Percentiles rank a stretch among this genome's conserved stretches.
Evolutionary conservation across 1,284 basidiomycete genomes (phyloP).

Genomic region (Mycena sp.): DNA sequence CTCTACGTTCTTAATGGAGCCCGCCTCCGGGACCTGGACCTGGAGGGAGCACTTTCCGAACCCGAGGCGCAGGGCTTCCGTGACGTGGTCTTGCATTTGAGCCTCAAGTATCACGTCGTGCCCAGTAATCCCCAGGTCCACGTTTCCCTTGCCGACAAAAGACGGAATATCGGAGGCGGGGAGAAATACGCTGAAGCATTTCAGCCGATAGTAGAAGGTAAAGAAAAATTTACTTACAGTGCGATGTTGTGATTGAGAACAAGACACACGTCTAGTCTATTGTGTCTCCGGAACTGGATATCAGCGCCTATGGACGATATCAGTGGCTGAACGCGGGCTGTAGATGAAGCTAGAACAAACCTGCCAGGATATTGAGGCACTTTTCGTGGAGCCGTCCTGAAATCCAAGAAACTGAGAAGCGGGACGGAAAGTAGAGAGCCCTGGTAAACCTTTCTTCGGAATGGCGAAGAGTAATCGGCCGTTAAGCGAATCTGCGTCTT

Average conservation of each 20-base stretch:
- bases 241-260: slow-evolving; percentile 95
- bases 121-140: slow-evolving; percentile 93
- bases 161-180: slow-evolving; percentile 98
- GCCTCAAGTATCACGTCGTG: slow-evolving; percentile 98
- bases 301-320: slow-evolving; percentile 77
- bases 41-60: slow-evolving; percentile 97
- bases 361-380: slow-evolving; percentile 86
- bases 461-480: slow-evolving; percentile 92
- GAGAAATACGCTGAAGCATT: slow-evolving; percentile 84
- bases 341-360: slow-evolving; percentile 57
- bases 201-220: slow-evolving; percentile 68
- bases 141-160: slow-evolving; percentile 97
- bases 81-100: slow-evolving; percentile 79
- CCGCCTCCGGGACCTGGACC: slow-evolving; percentile 91
- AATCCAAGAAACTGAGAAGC: slow-evolving; percentile 56
- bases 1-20: slow-evolving; percentile 76
- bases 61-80: slow-evolving; percentile 85
- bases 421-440: not conserved
- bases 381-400: slow-evolving; percentile 95
- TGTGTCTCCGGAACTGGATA: slow-evolving; percentile 92
- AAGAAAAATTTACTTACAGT: slow-evolving; percentile 59
- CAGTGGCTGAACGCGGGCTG: slow-evolving; percentile 13
- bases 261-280: slow-evolving; percentile 92
- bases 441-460: slow-evolving; percentile 90
- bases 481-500: slow-evolving; percentile 61